These are phyloP conservation scores for Solanum sitiens DNA, from an alignment of 257 asterid genomes.

Conservation along the genomic window DNA sequence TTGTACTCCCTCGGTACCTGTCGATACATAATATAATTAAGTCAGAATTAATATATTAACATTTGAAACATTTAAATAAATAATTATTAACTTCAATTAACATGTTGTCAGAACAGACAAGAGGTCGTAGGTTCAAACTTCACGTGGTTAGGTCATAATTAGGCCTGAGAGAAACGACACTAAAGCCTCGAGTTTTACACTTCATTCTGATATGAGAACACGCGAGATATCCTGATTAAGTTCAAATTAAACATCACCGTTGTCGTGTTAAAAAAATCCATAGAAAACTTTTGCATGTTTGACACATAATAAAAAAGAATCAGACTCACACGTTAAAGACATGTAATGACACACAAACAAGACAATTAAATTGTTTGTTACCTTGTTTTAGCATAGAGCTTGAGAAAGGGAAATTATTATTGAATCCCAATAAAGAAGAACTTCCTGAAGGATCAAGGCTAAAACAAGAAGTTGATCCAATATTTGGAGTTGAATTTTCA, in stretches of 20 bases:
- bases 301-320: background rate
- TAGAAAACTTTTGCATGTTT: background rate
- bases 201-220: background rate
- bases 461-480: conserved; percentile 27
- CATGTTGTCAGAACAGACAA: background rate
- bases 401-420: conserved; percentile 17
- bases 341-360: background rate
- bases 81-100: background rate
- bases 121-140: background rate
- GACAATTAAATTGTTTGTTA: background rate
- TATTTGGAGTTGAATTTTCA: conserved; percentile 11
- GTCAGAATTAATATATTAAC: background rate
- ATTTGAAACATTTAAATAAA: no score
- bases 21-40: background rate
- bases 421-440: conserved; percentile 31
- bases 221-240: background rate
- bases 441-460: conserved; percentile 27
- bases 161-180: background rate
- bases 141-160: background rate
- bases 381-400: conserved; percentile 13
- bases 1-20: conserved; percentile 10
- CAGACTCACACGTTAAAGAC: background rate
- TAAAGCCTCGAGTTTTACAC: background rate
- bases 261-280: background rate
- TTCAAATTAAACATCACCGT: background rate